These are phyloP conservation scores for Bacidia rubella DNA, from an alignment of 495 filamentous ascomycete species.

Conservation along the genomic window DNA sequence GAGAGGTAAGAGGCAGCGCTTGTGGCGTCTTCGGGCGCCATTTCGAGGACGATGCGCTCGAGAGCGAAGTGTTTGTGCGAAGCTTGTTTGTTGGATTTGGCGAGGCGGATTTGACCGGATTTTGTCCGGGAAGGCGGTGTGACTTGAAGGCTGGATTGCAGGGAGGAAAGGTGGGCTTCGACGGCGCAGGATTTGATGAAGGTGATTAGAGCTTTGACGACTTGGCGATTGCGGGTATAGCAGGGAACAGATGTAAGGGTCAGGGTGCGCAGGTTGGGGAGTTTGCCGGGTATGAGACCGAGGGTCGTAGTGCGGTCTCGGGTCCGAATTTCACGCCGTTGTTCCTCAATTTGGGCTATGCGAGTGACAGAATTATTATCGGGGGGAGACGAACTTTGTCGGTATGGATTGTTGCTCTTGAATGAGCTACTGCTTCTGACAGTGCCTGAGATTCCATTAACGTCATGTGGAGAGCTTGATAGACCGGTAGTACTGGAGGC, in stretches of 20 bases:
- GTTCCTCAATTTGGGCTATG: conserved; percentile 8
- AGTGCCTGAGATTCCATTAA: conserved; percentile 20
- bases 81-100: conserved; percentile 31
- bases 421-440: not conserved
- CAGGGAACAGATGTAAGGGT: conserved; percentile 48
- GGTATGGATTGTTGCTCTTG: not conserved
- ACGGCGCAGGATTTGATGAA: conserved; percentile 49
- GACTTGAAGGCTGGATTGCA: conserved; percentile 30
- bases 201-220: conserved; percentile 34
- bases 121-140: conserved; percentile 33
- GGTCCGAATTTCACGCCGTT: conserved; percentile 9
- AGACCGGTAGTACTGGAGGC: conserved; percentile 14
- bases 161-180: conserved; percentile 39
- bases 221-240: conserved; percentile 29
- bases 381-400: conserved; percentile 3
- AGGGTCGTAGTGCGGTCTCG: conserved; percentile 7
- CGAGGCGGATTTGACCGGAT: conserved; percentile 30
- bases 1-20: conserved; percentile 9
- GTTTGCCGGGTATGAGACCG: conserved; percentile 19
- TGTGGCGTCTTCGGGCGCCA: conserved; percentile 32
- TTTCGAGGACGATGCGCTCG: conserved; percentile 43
- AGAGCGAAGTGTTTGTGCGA: conserved; percentile 39
- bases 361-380: not conserved
- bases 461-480: conserved; percentile 17
- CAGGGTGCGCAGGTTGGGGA: conserved; percentile 39